Evolutionary conservation across 2,329 filamentous ascomycete species (phyloP).

Genomic region (Neonectria hederae): DNA sequence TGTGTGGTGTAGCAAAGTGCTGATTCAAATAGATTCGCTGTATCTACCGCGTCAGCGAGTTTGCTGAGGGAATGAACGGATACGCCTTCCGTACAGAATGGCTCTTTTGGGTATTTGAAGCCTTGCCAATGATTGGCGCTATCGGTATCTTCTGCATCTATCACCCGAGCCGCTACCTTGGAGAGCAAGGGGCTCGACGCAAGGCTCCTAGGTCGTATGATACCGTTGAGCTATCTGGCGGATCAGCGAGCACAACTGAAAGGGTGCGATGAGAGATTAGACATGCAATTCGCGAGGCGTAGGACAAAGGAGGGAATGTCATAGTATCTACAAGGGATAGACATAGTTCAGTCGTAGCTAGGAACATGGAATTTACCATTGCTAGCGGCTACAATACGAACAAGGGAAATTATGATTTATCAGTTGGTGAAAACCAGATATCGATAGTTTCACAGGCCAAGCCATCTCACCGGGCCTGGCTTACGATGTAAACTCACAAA

Average conservation of each 20-base stretch:
- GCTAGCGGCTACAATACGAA: no score
- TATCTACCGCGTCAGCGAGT: slow-evolving; percentile 64
- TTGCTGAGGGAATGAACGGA: slow-evolving; percentile 59
- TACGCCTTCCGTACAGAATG: slow-evolving; percentile 62
- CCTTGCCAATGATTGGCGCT: slow-evolving; percentile 57
- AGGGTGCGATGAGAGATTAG: background rate
- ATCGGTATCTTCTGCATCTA: slow-evolving; percentile 59
- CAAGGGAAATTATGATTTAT: no score
- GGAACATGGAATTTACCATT: background rate
- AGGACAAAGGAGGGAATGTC: background rate
- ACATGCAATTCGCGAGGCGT: background rate
- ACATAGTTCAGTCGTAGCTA: background rate
- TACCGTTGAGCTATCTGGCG: slow-evolving; percentile 19
- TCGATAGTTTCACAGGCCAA: no score
- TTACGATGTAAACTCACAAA: no score
- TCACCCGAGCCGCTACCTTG: slow-evolving; percentile 56
- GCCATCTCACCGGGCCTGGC: no score
- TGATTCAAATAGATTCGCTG: slow-evolving; percentile 53
- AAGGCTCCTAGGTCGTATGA: slow-evolving; percentile 16
- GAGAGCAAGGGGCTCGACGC: slow-evolving; percentile 19
- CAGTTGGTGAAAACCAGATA: no score
- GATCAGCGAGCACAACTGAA: background rate
- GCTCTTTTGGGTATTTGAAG: slow-evolving; percentile 63
- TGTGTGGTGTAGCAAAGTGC: background rate
- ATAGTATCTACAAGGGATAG: background rate